phyloP scores from a whole-genome alignment of 176 grass and related monocot genomes.

The Chloris gayana region DNA sequence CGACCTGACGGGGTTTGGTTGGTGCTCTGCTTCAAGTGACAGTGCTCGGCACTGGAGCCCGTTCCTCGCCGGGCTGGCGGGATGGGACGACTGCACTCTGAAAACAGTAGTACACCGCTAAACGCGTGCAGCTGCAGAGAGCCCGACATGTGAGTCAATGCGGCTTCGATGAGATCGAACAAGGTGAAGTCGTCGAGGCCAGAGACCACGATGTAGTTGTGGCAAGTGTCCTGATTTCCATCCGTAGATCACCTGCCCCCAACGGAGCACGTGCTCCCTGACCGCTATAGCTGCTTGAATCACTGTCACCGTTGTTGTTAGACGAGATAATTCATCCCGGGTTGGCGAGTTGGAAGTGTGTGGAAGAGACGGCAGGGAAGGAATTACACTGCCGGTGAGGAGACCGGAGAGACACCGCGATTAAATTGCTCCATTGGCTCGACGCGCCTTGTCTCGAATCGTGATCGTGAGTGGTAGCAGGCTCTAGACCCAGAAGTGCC shows the following conservation, averaged over 20 bases:
- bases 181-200: background rate
- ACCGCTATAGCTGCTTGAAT: too few species aligned
- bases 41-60: too few species aligned
- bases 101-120: too few species aligned
- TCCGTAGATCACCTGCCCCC: background rate
- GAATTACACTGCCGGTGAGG: background rate
- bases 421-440: background rate
- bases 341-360: too few species aligned
- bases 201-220: background rate
- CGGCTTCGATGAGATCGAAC: background rate
- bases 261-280: background rate
- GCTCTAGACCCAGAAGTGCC: background rate
- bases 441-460: background rate
- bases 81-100: background rate
- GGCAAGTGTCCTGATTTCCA: background rate
- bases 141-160: background rate
- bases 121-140: background rate
- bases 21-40: too few species aligned
- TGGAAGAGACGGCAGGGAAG: background rate
- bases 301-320: too few species aligned
- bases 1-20: too few species aligned
- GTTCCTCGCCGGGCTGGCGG: too few species aligned
- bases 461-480: background rate
- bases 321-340: too few species aligned
- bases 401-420: background rate